Base-by-base conservation (phyloP, 2,329 filamentous ascomycete genomes). In the Septoria petroselini region DNA sequence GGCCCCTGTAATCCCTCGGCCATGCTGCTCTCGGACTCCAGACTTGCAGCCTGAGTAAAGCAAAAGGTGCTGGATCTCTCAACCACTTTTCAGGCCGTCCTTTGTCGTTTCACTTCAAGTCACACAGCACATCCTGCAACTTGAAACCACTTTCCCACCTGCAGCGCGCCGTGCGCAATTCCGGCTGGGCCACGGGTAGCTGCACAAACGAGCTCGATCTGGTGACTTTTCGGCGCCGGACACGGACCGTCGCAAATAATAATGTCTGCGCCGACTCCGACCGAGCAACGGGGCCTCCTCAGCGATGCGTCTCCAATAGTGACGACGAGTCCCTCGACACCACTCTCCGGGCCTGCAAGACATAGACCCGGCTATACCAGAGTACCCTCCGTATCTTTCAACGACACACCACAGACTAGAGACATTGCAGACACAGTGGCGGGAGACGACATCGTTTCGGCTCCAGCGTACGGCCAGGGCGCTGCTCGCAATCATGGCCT, bases 291-390 rank as follows among this genome's bases (percentile, higher is more conserved):
- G n/a, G 50, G 50, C 2, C 55, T 58, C 14, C 29, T 55, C 21
- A 48, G 54, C 4, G 57, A 58, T 34, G 50, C 42, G 19, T 51
- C 48, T 15, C 50, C 50, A 14, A n/a, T 30, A 5, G 34, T 41
- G 23, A 40, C 40, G 14, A 25, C 41, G 15, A 50, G 33, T 12
- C 21, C 47, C n/a, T n/a, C 37, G 15, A 25, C 37, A n/a, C 38
- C 29, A 29, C 17, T 25, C 2, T 34, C 44, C 14, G 45, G 43
- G 18, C 56, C 61, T 7, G 25, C 51, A 37, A 52, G 59, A 54
- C 64, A 67, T 30, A 63, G 68, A 41, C 65, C 70, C 2, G 65
- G 62, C 29, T 70, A 71, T 52, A 54, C 65, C 21, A 62, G 68
- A 48, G 59, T 71, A 8, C 61, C 62, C 15, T 69, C 65, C 52